phyloP scores from a whole-genome alignment of 306 rosid species.

The Cucumis hystrix region DNA sequence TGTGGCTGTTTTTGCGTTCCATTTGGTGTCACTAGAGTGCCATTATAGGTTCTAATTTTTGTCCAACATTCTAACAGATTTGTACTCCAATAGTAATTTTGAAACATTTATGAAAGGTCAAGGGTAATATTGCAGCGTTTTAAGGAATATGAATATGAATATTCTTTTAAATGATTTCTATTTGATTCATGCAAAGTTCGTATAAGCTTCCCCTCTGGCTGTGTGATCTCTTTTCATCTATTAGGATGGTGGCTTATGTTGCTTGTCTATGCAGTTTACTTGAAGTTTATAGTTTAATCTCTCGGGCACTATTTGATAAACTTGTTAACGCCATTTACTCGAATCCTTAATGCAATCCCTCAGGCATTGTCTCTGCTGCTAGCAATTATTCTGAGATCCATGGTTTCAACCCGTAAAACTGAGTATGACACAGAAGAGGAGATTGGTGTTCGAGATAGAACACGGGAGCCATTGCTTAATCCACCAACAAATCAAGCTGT shows the following conservation, averaged over 20 bases:
- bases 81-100: background rate
- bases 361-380: constrained; percentile 69
- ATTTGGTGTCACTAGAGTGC: background rate
- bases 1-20: background rate
- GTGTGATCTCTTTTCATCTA: background rate
- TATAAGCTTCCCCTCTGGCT: background rate
- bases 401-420: constrained; percentile 34
- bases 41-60: background rate
- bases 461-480: constrained; percentile 54
- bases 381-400: constrained; percentile 57
- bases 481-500: constrained; percentile 48
- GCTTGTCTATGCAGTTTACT: background rate
- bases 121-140: too few relatives aligned
- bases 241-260: background rate
- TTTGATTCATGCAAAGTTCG: too few relatives aligned
- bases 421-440: constrained; percentile 49
- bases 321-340: background rate
- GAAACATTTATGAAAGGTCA: too few relatives aligned
- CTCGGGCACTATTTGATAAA: background rate
- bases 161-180: background rate
- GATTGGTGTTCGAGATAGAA: constrained; percentile 32
- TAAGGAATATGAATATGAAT: too few relatives aligned
- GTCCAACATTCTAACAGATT: background rate
- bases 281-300: background rate
- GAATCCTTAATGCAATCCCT: constrained; percentile 17